These are phyloP conservation scores for Colletotrichum orbiculare DNA, from an alignment of 2,329 filamentous ascomycete species.

Conservation along the genomic window DNA sequence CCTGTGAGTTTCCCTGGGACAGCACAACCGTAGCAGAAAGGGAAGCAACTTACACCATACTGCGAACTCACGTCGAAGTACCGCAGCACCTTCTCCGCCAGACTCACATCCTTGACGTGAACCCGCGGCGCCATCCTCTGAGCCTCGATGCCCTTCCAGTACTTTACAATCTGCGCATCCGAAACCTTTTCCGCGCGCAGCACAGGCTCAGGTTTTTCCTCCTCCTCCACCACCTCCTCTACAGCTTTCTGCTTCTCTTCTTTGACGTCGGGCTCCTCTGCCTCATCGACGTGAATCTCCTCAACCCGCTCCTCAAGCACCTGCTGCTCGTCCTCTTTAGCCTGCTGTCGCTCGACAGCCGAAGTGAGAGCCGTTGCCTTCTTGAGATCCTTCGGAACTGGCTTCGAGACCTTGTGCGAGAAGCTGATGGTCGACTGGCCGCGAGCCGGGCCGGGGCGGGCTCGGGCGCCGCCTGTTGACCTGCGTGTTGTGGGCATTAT, in stretches of 20 bases:
- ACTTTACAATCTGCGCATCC: constrained; percentile 76
- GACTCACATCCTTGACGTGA: constrained; percentile 78
- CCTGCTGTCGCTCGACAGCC: constrained; percentile 37
- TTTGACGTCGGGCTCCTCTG: constrained; percentile 42
- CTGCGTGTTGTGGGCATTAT: constrained; percentile 63
- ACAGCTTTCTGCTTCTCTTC: constrained; percentile 42
- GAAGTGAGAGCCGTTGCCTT: constrained; percentile 48
- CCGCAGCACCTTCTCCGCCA: constrained; percentile 86
- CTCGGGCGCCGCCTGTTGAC: constrained; percentile 53
- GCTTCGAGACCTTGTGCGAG: constrained; percentile 67
- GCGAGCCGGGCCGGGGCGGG: constrained; percentile 51
- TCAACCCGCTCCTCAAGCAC: constrained; percentile 36
- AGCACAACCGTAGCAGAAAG: background rate
- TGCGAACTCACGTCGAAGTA: constrained; percentile 94
- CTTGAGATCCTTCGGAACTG: constrained; percentile 59
- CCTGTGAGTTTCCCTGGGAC: constrained; percentile 6
- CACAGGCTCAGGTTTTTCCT: constrained; percentile 62
- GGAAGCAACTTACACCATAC: constrained; percentile 81
- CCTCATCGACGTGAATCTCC: constrained; percentile 38
- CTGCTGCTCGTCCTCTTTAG: constrained; percentile 36
- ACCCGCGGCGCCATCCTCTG: constrained; percentile 76
- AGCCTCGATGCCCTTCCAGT: constrained; percentile 81
- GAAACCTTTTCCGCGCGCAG: constrained; percentile 72
- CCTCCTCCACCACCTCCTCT: constrained; percentile 44
- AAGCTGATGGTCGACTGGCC: constrained; percentile 69